Evolutionary conservation across 768 basidiomycete genomes (phyloP), one percentile per base, ranked within the genome.

Genomic region (Hypsizygus marmoreus): DNA sequence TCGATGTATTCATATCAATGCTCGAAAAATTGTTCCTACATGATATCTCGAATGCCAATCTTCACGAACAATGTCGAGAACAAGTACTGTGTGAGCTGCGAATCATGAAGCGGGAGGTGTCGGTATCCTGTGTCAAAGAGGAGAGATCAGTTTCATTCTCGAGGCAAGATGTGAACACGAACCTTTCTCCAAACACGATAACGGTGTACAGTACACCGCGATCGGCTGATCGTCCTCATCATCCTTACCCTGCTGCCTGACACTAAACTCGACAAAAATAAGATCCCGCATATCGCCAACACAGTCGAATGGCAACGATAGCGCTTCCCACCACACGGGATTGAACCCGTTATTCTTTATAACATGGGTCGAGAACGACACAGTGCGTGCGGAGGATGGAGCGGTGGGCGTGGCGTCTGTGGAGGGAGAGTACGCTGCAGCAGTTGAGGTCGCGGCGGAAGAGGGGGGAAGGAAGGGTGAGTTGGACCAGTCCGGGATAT

Each of bases 31-130:
- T n/a, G n/a, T n/a, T n/a, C n/a, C n/a, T n/a, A n/a, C n/a, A n/a
- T n/a, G n/a, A n/a, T n/a, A 51, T 72, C 62, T 25, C 62, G 58
- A 31, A 91, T 64, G 13, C 75, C 67, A 35, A 86, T 78, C 44
- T 79, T 69, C 16, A 95, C 84, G 58, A 97, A 97, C 13, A 98
- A 73, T n/a, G 94, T 94, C 17, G 94, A 91, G 66, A 95, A 97
- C 39, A 97, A 72, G 59, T 86, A 90, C 59, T 94, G 92, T 29
- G 88, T 86, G 33, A 91, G 80, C 61, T 94, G 86, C 2, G 79
- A 69, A 64, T 98, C 95, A 57, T 93, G 90, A 26, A 98, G 69
- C 0, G 95, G 93, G 4, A 98, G 65, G 66, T 98, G 90, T 6
- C 91, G 83, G 61, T 86, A 97, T 1, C 95, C 95, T 91, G 34